Conservation (phyloP, 176 grass and related monocot genomes). For the Tillandsia fasciculata region DNA sequence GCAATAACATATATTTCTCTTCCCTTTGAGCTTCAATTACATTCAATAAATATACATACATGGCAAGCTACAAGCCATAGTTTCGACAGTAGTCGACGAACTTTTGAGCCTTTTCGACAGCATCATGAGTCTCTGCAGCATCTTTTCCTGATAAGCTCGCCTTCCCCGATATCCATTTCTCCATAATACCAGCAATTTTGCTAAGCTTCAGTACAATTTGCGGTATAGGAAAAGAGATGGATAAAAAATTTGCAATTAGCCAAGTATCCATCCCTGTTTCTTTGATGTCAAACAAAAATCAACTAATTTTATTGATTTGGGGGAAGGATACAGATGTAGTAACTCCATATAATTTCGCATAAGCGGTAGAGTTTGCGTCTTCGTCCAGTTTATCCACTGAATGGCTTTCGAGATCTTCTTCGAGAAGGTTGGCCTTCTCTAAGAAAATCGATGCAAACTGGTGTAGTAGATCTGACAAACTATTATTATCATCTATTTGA, state of each 20-base stretch:
- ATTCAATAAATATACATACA: no score
- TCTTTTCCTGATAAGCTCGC: constrained; percentile 20
- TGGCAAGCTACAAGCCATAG: constrained; percentile 20
- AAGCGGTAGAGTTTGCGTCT: constrained; percentile 18
- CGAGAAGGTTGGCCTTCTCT: constrained; percentile 42
- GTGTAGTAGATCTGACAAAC: constrained; percentile 22
- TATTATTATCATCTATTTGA: constrained; percentile 23
- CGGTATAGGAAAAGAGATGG: constrained; percentile 25
- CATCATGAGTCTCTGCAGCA: constrained; percentile 1
- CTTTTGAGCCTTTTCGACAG: constrained; percentile 28
- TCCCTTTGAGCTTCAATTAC: no score
- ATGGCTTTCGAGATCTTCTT: constrained; percentile 57
- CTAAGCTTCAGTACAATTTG: constrained; percentile 31
- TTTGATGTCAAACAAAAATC: constrained; percentile 2
- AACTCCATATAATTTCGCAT: constrained; percentile 30
- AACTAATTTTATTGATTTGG: not conserved
- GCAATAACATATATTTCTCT: no score
- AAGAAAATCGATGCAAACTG: constrained; percentile 46
- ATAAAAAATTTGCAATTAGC: not conserved
- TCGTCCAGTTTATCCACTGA: constrained; percentile 19
- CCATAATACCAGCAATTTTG: constrained; percentile 45
- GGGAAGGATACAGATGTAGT: constrained; percentile 63
- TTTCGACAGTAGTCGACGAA: constrained; percentile 53
- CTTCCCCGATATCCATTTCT: constrained; percentile 47
- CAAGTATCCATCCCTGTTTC: not conserved